Base-by-base conservation (phyloP, 1,139 yeast species). In the Kurtzmaniella quercitrusa region DNA sequence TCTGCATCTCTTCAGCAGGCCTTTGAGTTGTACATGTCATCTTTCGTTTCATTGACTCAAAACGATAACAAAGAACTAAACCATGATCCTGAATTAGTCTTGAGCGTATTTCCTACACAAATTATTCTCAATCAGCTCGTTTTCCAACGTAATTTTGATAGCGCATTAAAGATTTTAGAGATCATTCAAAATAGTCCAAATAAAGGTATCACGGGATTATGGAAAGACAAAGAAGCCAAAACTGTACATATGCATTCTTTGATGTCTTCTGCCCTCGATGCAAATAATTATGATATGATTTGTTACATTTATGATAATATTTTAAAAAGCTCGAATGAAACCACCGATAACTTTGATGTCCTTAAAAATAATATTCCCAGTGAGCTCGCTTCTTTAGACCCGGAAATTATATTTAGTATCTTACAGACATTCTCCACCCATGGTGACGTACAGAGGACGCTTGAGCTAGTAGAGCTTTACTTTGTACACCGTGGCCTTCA, bases 391-490 rank as follows among this genome's bases (percentile, higher is more conserved):
- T 18, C 14, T 4, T 20, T 34, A 19, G 37, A 44, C 19, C 56
- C 55, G 36, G 42, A 48, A 11, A 41, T 55, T 15, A 45, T 62
- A 6, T 44, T 46, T 26, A 59, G 56, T 42, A 60, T 69, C 12
- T 56, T 72, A 19, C 68, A 63, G 36, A 53, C 63, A 0, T 55
- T 71, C 11, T 56, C 74, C 1, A 49, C 56, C 3, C 55, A 65
- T 43, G 78, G 78, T 3, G 77, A 72, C 47, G 66, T 68, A 3
- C 42, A 56, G 8, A 62, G 63, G 59, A 61, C 71, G 0, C 47
- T 70, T 8, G 50, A 59, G 3, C 52, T 71, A 14, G 62, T 72
- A 12, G 75, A 71, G 44, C 54, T 67, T 16, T 72, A 69, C 43
- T 68, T 55, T 44, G 49, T 71, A 5, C 71, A 67, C 42, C 60